phyloP scores from a whole-genome alignment of 176 grass and related monocot genomes.

The Sorghum bicolor region DNA sequence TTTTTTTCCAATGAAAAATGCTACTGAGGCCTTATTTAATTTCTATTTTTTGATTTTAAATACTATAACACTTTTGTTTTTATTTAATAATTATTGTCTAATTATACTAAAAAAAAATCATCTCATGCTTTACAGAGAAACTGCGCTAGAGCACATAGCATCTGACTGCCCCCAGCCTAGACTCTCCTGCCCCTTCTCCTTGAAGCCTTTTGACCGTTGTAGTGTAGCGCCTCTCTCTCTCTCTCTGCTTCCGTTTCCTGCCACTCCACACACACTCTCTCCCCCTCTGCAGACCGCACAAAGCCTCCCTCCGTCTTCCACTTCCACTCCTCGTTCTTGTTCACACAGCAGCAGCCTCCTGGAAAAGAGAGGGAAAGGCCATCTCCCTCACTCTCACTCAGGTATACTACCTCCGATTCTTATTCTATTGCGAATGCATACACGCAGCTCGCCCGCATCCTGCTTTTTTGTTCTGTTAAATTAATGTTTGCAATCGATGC shows the following conservation, averaged over 20 bases:
- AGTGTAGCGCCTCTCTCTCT: conserved; percentile 24
- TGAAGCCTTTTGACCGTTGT: conserved; percentile 75
- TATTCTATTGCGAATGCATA: conserved; percentile 34
- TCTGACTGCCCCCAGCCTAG: too few species aligned
- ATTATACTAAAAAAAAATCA: too few species aligned
- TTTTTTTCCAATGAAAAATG: too few species aligned
- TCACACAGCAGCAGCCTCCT: conserved; percentile 8
- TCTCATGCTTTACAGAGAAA: too few species aligned
- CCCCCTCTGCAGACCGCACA: background rate
- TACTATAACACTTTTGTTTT: too few species aligned
- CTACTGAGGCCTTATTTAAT: too few species aligned
- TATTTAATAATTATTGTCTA: too few species aligned
- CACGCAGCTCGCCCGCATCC: background rate
- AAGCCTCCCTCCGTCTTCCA: background rate
- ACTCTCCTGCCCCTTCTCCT: background rate
- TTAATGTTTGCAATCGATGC: conserved; percentile 43
- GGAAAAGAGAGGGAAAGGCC: conserved; percentile 16
- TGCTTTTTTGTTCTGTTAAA: conserved; percentile 26
- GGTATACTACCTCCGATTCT: conserved; percentile 27
- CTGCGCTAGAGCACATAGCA: too few species aligned
- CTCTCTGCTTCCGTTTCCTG: background rate
- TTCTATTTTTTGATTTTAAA: too few species aligned
- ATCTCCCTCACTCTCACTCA: conserved; percentile 2
- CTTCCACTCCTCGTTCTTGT: conserved; percentile 27
- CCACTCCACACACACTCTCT: background rate